Percentiles rank a stretch among this genome's conserved stretches.
Evolutionary conservation across 768 basidiomycete genomes (phyloP).

Genomic region (Boletus reticuloceps): DNA sequence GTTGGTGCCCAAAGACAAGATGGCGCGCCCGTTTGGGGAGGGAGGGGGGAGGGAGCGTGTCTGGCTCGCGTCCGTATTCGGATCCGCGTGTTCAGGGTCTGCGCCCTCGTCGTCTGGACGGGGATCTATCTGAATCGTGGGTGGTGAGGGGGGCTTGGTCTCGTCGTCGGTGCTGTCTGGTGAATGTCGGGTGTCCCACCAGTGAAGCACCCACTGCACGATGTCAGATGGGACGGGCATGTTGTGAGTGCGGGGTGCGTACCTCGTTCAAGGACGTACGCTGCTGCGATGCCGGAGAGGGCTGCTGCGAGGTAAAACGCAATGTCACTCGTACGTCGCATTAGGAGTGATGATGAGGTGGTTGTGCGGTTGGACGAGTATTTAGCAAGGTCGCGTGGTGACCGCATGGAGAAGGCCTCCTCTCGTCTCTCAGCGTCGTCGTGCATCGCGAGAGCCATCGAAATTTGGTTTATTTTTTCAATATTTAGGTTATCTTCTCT

Average conservation of each 20-base stretch:
- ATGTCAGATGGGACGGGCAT: not conserved
- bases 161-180: not conserved
- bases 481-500: not conserved
- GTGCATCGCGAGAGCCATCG: too few relatives aligned
- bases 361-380: too few relatives aligned
- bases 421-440: too few relatives aligned
- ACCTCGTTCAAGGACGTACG: constrained; percentile 22
- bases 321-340: not conserved
- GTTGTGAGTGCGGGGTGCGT: not conserved
- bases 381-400: not conserved
- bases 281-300: constrained; percentile 20
- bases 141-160: not conserved
- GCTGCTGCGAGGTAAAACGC: constrained; percentile 6
- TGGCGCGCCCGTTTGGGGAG: not conserved
- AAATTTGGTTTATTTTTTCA: too few relatives aligned
- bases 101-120: too few relatives aligned
- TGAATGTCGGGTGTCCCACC: not conserved
- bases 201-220: constrained; percentile 11
- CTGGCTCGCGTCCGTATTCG: not conserved
- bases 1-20: not conserved
- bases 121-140: too few relatives aligned
- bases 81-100: not conserved
- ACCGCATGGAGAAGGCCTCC: not conserved
- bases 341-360: too few relatives aligned
- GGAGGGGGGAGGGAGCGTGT: constrained; percentile 6